Conservation (phyloP, 1,284 basidiomycete genomes). For the Ganoderma sinense region DNA sequence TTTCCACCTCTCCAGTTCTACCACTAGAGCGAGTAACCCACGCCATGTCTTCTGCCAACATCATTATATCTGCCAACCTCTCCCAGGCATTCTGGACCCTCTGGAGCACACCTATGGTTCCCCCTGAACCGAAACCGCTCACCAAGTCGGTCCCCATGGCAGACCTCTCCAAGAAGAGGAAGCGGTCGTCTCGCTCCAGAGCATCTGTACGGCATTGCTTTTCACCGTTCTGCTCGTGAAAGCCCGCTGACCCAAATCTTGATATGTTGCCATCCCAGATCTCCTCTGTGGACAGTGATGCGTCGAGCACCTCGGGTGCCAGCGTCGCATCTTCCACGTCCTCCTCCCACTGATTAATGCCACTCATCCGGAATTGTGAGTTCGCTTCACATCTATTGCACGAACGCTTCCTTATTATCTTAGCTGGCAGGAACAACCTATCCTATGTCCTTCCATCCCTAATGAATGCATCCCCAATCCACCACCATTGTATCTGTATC, state of each 20-base stretch:
- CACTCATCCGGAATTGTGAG: not conserved
- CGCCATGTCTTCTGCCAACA: slow-evolving; percentile 9
- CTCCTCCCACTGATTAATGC: not conserved
- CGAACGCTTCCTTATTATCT: not conserved
- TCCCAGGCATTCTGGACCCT: slow-evolving; percentile 33
- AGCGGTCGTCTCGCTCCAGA: not conserved
- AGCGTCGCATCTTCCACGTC: not conserved
- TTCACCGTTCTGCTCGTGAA: not conserved
- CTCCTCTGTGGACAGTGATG: slow-evolving; percentile 7
- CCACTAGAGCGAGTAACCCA: not conserved
- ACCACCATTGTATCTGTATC: not conserved
- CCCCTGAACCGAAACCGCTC: slow-evolving; percentile 24
- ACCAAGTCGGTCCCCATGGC: slow-evolving; percentile 26
- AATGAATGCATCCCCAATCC: not conserved
- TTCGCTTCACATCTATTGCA: not conserved
- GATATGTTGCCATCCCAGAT: not conserved
- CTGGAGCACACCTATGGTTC: slow-evolving; percentile 36
- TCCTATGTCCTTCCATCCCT: not conserved
- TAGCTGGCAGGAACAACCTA: not conserved
- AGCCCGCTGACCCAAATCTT: not conserved
- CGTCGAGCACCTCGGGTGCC: not conserved
- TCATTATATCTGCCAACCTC: slow-evolving; percentile 16
- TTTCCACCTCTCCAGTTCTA: not conserved
- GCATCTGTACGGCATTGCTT: slow-evolving; percentile 12
- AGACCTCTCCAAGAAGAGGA: slow-evolving; percentile 5